A percentile compares a stretch with the other conserved stretches of the same genome.
These are phyloP conservation scores for Atkinsonella hypoxylon DNA, from an alignment of 2,329 filamentous ascomycete genomes.

Conservation along the genomic window DNA sequence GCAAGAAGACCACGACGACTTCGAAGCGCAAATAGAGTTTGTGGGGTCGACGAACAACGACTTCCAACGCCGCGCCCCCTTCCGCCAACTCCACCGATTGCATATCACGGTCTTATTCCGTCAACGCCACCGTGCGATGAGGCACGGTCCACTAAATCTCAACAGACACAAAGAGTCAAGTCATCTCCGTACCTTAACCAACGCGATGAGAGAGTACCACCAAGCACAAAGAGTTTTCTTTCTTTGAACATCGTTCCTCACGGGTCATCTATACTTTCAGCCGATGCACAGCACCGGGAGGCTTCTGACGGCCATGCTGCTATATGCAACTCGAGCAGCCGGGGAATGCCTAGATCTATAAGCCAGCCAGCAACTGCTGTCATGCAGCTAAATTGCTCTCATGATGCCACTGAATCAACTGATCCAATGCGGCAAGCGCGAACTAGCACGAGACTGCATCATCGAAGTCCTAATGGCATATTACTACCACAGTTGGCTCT, in stretches of 20 bases:
- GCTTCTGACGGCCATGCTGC: neutral
- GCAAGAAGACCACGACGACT: constrained; percentile 19
- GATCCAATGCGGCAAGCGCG: neutral
- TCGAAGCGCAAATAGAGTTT: neutral
- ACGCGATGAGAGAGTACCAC: neutral
- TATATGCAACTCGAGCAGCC: neutral
- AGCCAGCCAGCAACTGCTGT: neutral
- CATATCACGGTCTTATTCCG: constrained; percentile 21
- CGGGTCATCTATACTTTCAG: neutral
- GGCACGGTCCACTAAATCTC: constrained; percentile 2
- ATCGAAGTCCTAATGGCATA: neutral
- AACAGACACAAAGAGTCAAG: neutral
- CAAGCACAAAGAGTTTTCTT: neutral
- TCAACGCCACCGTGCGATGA: constrained; percentile 14
- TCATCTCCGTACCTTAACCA: neutral
- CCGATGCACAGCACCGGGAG: neutral
- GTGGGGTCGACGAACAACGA: constrained; percentile 6
- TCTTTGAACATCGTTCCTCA: too few relatives aligned
- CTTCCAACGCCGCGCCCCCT: constrained; percentile 6
- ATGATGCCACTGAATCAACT: too few relatives aligned
- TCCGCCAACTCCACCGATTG: constrained; percentile 19
- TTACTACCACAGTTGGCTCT: constrained; percentile 8
- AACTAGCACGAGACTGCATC: neutral
- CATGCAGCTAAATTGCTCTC: neutral
- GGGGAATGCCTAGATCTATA: neutral